Evolutionary conservation across 768 basidiomycete species (phyloP).

Genomic region (Suillus sp.): DNA sequence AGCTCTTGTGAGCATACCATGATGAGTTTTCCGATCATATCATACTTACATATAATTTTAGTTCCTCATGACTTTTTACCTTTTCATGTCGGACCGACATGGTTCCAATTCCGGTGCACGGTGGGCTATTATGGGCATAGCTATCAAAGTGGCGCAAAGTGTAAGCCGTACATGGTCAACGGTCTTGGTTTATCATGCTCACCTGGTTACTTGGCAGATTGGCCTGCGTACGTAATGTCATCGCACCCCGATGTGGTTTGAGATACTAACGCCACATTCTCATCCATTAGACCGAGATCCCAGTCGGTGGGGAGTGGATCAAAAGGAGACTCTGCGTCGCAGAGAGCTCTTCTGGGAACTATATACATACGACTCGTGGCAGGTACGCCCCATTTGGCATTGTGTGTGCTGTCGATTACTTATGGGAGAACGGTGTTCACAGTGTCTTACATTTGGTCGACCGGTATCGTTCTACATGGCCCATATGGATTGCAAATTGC

Average conservation of each 20-base stretch:
- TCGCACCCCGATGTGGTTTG: neutral
- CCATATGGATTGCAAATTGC: slow-evolving; percentile 69
- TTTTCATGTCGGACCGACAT: slow-evolving; percentile 69
- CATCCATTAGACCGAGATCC: slow-evolving; percentile 60
- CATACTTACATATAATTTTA: slow-evolving; percentile 39
- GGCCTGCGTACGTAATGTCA: slow-evolving; percentile 58
- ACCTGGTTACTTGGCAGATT: slow-evolving; percentile 44
- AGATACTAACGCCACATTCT: slow-evolving; percentile 12
- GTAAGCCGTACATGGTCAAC: slow-evolving; percentile 43
- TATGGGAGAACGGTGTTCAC: slow-evolving; percentile 38
- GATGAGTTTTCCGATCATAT: slow-evolving; percentile 39
- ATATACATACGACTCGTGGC: slow-evolving; percentile 40
- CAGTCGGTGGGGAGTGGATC: slow-evolving; percentile 63
- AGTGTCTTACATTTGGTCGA: slow-evolving; percentile 70
- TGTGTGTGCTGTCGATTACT: neutral
- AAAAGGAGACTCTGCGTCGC: slow-evolving; percentile 58
- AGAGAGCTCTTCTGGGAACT: slow-evolving; percentile 70
- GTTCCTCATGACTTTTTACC: slow-evolving; percentile 72
- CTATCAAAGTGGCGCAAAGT: slow-evolving; percentile 70
- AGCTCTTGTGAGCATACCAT: slow-evolving; percentile 51
- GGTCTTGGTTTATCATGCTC: slow-evolving; percentile 3
- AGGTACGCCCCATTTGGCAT: slow-evolving; percentile 25
- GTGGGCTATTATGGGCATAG: slow-evolving; percentile 70
- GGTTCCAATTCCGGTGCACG: slow-evolving; percentile 64
- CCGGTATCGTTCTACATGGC: slow-evolving; percentile 69